phyloP scores from a whole-genome alignment of 495 filamentous ascomycete species.

The Penicillium riverlandense region DNA sequence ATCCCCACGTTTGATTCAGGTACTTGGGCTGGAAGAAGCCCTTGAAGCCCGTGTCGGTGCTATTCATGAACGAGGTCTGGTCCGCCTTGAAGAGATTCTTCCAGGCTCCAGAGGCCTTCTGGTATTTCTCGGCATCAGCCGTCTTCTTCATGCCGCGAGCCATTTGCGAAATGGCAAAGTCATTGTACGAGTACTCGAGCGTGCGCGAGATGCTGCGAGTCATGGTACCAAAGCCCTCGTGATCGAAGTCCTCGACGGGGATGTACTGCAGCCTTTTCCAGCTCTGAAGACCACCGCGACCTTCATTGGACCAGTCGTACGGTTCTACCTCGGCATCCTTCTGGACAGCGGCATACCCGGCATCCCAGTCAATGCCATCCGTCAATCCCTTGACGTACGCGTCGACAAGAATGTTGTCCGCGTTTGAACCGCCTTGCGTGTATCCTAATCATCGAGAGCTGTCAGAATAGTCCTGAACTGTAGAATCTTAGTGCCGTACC shows the following conservation, averaged over 20 bases:
- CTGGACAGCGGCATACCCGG: slow-evolving; percentile 59
- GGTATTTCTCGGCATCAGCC: slow-evolving; percentile 52
- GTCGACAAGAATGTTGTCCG: slow-evolving; percentile 69
- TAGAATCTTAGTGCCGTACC: slow-evolving; percentile 24
- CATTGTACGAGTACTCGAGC: slow-evolving; percentile 65
- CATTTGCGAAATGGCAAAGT: slow-evolving; percentile 54
- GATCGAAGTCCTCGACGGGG: slow-evolving; percentile 63
- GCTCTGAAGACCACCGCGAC: slow-evolving; percentile 64
- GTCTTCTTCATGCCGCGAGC: slow-evolving; percentile 48
- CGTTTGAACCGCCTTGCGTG: slow-evolving; percentile 70
- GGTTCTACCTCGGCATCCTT: slow-evolving; percentile 63
- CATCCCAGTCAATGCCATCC: slow-evolving; percentile 57
- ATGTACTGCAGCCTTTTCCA: slow-evolving; percentile 63
- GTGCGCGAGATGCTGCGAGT: slow-evolving; percentile 62
- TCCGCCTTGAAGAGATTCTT: slow-evolving; percentile 59
- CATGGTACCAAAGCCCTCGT: slow-evolving; percentile 65
- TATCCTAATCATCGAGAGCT: slow-evolving; percentile 14
- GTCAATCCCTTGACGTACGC: slow-evolving; percentile 65
- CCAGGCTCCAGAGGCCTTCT: slow-evolving; percentile 57
- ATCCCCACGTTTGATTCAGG: slow-evolving; percentile 50
- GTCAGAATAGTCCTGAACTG: not conserved
- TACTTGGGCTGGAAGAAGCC: slow-evolving; percentile 64
- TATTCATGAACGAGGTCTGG: slow-evolving; percentile 38
- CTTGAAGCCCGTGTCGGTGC: slow-evolving; percentile 41
- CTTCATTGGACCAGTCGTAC: slow-evolving; percentile 63